These are phyloP conservation scores for Geoglossum cookeanum DNA, from an alignment of 2,329 filamentous ascomycete genomes.

Conservation along the genomic window DNA sequence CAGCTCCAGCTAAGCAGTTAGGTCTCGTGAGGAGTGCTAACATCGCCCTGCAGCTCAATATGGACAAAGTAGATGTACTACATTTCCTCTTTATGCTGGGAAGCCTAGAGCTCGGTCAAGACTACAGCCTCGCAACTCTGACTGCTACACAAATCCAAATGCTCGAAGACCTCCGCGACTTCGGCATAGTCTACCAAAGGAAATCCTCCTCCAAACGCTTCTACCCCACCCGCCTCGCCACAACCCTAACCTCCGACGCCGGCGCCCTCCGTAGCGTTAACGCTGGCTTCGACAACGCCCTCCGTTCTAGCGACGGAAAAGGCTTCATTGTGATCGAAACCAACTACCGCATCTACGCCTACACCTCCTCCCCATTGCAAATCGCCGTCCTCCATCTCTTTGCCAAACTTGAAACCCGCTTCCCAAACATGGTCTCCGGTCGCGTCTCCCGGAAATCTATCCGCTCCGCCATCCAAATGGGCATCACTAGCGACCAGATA, in stretches of 20 bases:
- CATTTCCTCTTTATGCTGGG: slow-evolving; percentile 93
- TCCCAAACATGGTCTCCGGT: slow-evolving; percentile 84
- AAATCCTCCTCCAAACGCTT: slow-evolving; percentile 29
- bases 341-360: slow-evolving; percentile 94
- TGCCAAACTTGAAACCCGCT: slow-evolving; percentile 69
- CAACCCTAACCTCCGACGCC: slow-evolving; percentile 68
- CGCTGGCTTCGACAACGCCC: slow-evolving; percentile 48
- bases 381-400: slow-evolving; percentile 90
- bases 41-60: slow-evolving; percentile 29
- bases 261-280: slow-evolving; percentile 51
- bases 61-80: slow-evolving; percentile 85
- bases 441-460: slow-evolving; percentile 80
- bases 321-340: slow-evolving; percentile 94
- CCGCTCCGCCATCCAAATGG: slow-evolving; percentile 66
- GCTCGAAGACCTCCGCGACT: slow-evolving; percentile 77
- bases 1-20: neutral
- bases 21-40: neutral
- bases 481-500: slow-evolving; percentile 90
- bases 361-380: slow-evolving; percentile 82
- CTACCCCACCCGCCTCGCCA: slow-evolving; percentile 87
- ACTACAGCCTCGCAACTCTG: slow-evolving; percentile 73
- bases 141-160: slow-evolving; percentile 69
- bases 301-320: slow-evolving; percentile 33
- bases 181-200: slow-evolving; percentile 66
- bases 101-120: slow-evolving; percentile 74